phyloP scores from a whole-genome alignment of 768 basidiomycete species.

The Asterophora parasitica region DNA sequence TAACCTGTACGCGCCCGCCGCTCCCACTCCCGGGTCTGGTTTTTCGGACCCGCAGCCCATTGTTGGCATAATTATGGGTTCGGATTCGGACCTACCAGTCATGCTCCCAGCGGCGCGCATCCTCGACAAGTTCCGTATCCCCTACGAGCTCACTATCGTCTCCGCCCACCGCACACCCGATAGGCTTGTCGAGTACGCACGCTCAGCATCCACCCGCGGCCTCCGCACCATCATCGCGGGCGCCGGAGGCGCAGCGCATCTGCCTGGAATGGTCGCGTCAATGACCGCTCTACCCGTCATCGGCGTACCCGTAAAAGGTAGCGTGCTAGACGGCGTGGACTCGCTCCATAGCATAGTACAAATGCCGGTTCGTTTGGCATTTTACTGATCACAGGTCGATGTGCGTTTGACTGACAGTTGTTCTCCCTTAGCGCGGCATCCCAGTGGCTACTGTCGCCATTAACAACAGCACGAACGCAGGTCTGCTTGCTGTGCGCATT shows the following conservation, averaged over 20 bases:
- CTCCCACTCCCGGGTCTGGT: conserved; percentile 40
- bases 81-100: conserved; percentile 93
- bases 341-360: conserved; percentile 97
- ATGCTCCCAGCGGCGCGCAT: conserved; percentile 88
- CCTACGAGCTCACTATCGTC: conserved; percentile 93
- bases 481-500: conserved; percentile 87
- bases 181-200: conserved; percentile 77
- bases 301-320: conserved; percentile 96
- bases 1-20: conserved; percentile 45
- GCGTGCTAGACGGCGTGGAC: conserved; percentile 91
- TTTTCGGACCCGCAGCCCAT: conserved; percentile 68
- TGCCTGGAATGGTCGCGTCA: conserved; percentile 97
- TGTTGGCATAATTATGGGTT: conserved; percentile 96
- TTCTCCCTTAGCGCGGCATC: conserved; percentile 70
- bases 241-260: conserved; percentile 96
- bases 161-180: conserved; percentile 95
- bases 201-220: conserved; percentile 63
- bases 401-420: too few relatives aligned
- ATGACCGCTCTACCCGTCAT: conserved; percentile 91
- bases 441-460: conserved; percentile 98
- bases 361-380: conserved; percentile 76
- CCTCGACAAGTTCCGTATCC: conserved; percentile 75
- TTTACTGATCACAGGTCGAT: too few relatives aligned
- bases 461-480: conserved; percentile 93
- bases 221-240: conserved; percentile 83